Base-by-base conservation (phyloP, 768 basidiomycete species). In the Naganishia vaughanmartiniae region DNA sequence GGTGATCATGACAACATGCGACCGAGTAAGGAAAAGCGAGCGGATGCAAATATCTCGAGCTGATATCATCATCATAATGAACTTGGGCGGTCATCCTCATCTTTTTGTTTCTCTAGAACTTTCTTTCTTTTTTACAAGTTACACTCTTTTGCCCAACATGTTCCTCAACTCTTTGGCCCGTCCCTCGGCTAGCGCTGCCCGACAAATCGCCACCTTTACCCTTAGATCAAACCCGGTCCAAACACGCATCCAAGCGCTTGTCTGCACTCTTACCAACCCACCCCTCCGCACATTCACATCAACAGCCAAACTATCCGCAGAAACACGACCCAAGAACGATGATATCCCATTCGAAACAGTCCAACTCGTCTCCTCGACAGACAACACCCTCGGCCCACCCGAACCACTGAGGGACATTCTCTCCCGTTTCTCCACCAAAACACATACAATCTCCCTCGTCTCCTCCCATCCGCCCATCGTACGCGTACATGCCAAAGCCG, bases 281-380 rank as follows among this genome's bases (percentile, higher is more conserved):
- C 4, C 60, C 24, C 12, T 15, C 11, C 60, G 60, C 19, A 63
- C 60, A 24, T 45, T 63, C 28, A 11, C 24, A 14, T 46, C 39
- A 15, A 26, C 60, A 15, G 15, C 24, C 15, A 63, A 15, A 11
- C 39, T 1, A 21, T 34, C 24, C 42, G 60, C 60, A 10, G 60
- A 42, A 15, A 9, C 60, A 26, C 60, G 60, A 9, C 60, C 60
- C 21, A 63, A 42, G 60, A 45, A 78, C 48, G 65, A 30, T 28
- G 53, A 71, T 19, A 80, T 80, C 42, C 79, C 79, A 0, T 76
- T 72, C 57, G 60, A 73, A 4, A 72, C 56, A 0, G 78, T 79
- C 21, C 78, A 77, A 31, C 70, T 80, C 12, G 79, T 78, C 24
- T 72, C 73, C 11, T 66, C 75, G 5, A 54, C 66, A 14, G 73